phyloP scores from a whole-genome alignment of 306 rosid species.

The Crotalaria pallida region DNA sequence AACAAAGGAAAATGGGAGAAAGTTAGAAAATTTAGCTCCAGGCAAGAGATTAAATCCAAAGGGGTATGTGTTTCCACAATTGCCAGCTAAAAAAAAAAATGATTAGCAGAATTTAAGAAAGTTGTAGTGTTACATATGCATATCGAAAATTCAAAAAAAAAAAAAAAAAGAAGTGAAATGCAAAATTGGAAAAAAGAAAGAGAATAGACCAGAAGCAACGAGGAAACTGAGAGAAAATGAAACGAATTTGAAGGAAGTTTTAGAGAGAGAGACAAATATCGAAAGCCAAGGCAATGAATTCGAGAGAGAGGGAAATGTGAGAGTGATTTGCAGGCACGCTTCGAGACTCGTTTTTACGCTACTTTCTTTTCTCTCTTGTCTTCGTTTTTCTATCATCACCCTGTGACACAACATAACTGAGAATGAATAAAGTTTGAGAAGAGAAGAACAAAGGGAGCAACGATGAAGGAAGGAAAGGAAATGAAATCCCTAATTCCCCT shows the following conservation, averaged over 20 bases:
- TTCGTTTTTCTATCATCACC: not conserved
- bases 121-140: not conserved
- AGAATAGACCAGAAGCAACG: conserved; percentile 27
- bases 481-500: no score
- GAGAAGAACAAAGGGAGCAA: no score
- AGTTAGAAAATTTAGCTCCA: not conserved
- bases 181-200: not conserved
- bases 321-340: not conserved
- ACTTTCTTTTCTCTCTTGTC: not conserved
- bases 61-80: not conserved
- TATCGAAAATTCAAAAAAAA: not conserved
- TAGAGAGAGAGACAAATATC: conserved; percentile 17
- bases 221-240: not conserved
- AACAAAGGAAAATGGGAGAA: not conserved
- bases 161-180: not conserved
- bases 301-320: conserved; percentile 14
- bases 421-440: no score
- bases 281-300: conserved; percentile 41
- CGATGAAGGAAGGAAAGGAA: no score
- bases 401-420: no score
- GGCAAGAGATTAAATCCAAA: not conserved
- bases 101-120: not conserved
- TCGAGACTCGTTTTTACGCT: conserved; percentile 51
- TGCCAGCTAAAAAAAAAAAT: not conserved
- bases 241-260: not conserved